Conservation (phyloP, 176 grass and related monocot species). For the Calamus simplicifolius region DNA sequence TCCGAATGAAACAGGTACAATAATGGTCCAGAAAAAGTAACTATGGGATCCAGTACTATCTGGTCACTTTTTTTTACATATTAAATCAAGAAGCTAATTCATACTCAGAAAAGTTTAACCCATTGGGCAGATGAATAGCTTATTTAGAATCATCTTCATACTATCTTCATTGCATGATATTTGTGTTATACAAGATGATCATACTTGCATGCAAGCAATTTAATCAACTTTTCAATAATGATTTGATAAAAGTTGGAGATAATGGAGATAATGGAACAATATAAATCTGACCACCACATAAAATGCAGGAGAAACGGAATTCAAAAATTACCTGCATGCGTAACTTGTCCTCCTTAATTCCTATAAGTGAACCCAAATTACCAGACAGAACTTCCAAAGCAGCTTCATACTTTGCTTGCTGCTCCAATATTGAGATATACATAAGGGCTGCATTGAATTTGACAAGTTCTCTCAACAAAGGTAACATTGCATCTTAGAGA, state of each 20-base stretch:
- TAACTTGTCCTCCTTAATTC: constrained; percentile 81
- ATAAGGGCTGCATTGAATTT: constrained; percentile 59
- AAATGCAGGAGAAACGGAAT: constrained; percentile 20
- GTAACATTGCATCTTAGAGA: background rate
- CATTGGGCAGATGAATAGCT: too few relatives aligned
- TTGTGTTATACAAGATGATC: too few relatives aligned
- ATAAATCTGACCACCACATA: background rate
- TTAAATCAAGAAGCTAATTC: too few relatives aligned
- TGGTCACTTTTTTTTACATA: too few relatives aligned
- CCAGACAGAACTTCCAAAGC: constrained; percentile 89
- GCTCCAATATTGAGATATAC: constrained; percentile 89
- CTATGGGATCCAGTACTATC: too few relatives aligned
- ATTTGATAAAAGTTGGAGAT: constrained; percentile 4
- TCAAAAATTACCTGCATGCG: constrained; percentile 60
- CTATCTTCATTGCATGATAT: too few relatives aligned
- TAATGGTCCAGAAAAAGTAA: too few relatives aligned
- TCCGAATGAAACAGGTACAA: too few relatives aligned
- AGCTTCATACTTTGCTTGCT: constrained; percentile 79
- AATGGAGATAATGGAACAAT: background rate
- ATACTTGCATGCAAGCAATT: too few relatives aligned
- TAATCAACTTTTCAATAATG: background rate
- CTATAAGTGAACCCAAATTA: constrained; percentile 76
- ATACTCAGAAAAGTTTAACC: too few relatives aligned
- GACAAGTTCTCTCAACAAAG: constrained; percentile 23
- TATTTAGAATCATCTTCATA: too few relatives aligned